Evolutionary conservation across 73 alveolate genomes (phyloP).

Genomic region (Paraurostyla sp.): DNA sequence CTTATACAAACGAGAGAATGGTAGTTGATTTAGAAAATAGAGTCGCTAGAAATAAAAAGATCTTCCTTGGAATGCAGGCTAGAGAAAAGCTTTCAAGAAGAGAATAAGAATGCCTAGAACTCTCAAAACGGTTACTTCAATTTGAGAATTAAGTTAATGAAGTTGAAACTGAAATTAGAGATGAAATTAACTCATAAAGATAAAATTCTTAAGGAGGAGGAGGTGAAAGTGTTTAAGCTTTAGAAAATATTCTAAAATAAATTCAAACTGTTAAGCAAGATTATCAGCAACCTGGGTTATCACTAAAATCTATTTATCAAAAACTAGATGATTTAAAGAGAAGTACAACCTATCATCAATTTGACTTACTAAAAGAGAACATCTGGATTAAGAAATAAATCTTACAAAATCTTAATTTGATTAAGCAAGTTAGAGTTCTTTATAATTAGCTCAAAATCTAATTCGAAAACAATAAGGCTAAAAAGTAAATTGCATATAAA

Average conservation of each 20-base stretch:
- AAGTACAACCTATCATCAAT: neutral
- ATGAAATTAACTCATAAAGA: neutral
- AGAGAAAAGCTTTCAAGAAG: conserved; percentile 54
- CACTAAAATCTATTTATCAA: conserved; percentile 1
- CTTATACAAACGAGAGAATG: neutral
- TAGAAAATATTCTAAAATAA: neutral
- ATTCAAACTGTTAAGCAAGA: neutral
- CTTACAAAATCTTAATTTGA: neutral
- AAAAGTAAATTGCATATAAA: conserved; percentile 22
- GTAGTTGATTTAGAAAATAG: conserved; percentile 16
- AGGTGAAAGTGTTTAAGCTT: neutral
- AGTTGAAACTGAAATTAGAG: neutral
- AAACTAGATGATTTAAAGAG: neutral
- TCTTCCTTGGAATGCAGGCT: conserved; percentile 40
- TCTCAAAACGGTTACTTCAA: conserved; percentile 32
- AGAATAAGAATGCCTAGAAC: conserved; percentile 46
- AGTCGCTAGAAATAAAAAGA: conserved; percentile 32
- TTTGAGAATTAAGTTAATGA: conserved; percentile 12
- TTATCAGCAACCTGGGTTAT: conserved; percentile 1
- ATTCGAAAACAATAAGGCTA: neutral
- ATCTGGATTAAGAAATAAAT: conserved; percentile 31
- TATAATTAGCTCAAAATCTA: neutral
- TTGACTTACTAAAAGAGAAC: conserved; percentile 32
- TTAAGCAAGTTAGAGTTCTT: conserved; percentile 48
- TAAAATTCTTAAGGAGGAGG: neutral